Evolutionary conservation across 116 monocot genomes (phyloP).

Genomic region (Dioscorea cayenensis): DNA sequence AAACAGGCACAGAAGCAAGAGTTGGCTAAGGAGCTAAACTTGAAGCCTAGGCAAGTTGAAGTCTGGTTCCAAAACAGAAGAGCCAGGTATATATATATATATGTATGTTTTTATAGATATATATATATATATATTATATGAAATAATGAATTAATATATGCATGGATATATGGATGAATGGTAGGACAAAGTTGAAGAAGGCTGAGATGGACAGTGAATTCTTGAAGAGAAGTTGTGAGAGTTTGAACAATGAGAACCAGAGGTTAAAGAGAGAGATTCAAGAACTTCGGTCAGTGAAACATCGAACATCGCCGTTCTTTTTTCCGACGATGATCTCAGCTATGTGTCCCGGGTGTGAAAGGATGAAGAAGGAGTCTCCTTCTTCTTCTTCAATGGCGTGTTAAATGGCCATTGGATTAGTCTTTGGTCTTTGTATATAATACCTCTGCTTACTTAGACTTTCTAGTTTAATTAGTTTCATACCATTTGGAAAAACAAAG

Average conservation of each 20-base stretch:
- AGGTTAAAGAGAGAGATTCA: constrained; percentile 37
- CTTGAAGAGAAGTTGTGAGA: constrained; percentile 40
- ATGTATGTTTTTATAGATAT: neutral
- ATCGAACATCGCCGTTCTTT: neutral
- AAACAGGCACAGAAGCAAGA: constrained; percentile 15
- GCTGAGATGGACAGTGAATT: constrained; percentile 45
- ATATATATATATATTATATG: neutral
- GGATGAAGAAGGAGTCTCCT: neutral
- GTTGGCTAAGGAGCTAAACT: constrained; percentile 2
- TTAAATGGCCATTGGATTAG: neutral
- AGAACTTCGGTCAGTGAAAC: constrained; percentile 18
- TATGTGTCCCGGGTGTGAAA: constrained; percentile 25
- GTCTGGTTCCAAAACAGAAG: constrained; percentile 21
- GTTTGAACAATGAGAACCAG: constrained; percentile 41
- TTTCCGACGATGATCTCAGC: neutral
- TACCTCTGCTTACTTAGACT: neutral
- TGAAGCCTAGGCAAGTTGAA: constrained; percentile 13
- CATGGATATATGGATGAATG: neutral
- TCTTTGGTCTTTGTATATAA: neutral
- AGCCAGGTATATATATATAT: constrained; percentile 9
- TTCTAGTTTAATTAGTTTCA: neutral
- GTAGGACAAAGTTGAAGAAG: constrained; percentile 51
- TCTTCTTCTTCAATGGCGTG: constrained; percentile 8
- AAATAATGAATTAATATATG: neutral
- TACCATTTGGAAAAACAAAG: too few species aligned